Conservation (phyloP, 176 grass and related monocot species). For the Saccharum officinarum region DNA sequence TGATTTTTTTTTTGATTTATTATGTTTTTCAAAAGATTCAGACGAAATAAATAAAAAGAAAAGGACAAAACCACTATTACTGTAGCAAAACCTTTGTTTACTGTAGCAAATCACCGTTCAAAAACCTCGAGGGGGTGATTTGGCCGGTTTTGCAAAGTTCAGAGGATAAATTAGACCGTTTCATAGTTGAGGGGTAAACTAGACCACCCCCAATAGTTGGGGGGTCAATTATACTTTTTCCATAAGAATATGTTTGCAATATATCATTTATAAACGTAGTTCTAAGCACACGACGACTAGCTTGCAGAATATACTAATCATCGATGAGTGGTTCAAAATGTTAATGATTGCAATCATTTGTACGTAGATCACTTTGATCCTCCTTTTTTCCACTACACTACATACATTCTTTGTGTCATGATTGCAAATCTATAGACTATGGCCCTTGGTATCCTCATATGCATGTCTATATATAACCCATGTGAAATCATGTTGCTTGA, state of each 20-base stretch:
- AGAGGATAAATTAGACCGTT: too few species aligned
- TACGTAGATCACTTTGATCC: constrained; percentile 15
- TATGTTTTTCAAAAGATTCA: too few species aligned
- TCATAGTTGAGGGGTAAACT: too few species aligned
- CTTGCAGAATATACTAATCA: constrained; percentile 18
- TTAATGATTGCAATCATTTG: constrained; percentile 45
- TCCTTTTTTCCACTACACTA: not conserved
- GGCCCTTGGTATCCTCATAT: not conserved
- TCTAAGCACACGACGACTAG: constrained; percentile 25
- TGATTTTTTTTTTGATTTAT: too few species aligned
- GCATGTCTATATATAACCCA: not conserved
- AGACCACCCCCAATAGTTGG: too few species aligned
- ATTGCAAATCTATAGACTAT: not conserved
- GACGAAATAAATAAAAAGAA: too few species aligned
- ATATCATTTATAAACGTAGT: constrained; percentile 20
- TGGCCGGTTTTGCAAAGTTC: too few species aligned
- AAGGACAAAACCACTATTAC: too few species aligned
- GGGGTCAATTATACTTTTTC: too few species aligned
- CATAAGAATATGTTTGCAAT: constrained; percentile 15
- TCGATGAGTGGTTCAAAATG: constrained; percentile 28
- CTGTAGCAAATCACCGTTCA: too few species aligned
- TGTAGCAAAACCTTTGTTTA: too few species aligned
- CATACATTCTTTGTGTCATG: not conserved
- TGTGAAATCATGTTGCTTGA: not conserved
- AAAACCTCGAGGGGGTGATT: too few species aligned